These are phyloP conservation scores for Spizellomyces punctatus DNA, from an alignment of 192 early-diverging fungal species.

Conservation along the genomic window DNA sequence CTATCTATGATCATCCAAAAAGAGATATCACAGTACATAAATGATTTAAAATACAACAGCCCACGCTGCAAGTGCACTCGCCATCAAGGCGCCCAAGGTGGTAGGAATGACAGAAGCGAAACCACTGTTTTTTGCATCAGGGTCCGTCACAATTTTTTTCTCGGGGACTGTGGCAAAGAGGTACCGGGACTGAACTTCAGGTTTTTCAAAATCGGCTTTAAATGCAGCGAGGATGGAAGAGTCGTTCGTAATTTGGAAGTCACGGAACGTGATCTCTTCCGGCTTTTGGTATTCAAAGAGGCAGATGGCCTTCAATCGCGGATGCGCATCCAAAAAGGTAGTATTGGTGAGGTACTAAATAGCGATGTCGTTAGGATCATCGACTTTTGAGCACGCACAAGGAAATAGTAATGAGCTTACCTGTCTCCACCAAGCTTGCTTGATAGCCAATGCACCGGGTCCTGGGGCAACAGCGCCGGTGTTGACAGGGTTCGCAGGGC, in stretches of 20 bases:
- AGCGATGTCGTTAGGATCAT: background rate
- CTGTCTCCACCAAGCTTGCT: constrained; percentile 49
- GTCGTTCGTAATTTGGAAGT: constrained; percentile 38
- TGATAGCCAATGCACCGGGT: constrained; percentile 38
- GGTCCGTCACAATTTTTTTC: background rate
- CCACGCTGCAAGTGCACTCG: too few relatives aligned
- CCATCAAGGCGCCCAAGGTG: too few relatives aligned
- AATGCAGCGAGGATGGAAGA: constrained; percentile 31
- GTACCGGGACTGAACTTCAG: constrained; percentile 19
- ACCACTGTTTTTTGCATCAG: background rate
- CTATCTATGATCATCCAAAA: too few relatives aligned
- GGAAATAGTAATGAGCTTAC: background rate
- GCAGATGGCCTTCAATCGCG: constrained; percentile 40
- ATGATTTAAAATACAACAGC: too few relatives aligned
- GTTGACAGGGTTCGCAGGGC: background rate
- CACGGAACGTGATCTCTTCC: constrained; percentile 34
- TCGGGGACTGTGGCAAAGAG: constrained; percentile 10
- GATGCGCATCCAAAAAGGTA: constrained; percentile 36
- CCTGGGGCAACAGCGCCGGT: constrained; percentile 25
- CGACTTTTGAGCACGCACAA: background rate
- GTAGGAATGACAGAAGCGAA: too few relatives aligned
- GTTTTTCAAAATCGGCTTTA: constrained; percentile 30
- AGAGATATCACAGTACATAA: too few relatives aligned
- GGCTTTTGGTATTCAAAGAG: constrained; percentile 44
- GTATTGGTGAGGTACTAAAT: constrained; percentile 38